Conservation (phyloP, 352 stramenopile genomes). For the Albugo candida region DNA sequence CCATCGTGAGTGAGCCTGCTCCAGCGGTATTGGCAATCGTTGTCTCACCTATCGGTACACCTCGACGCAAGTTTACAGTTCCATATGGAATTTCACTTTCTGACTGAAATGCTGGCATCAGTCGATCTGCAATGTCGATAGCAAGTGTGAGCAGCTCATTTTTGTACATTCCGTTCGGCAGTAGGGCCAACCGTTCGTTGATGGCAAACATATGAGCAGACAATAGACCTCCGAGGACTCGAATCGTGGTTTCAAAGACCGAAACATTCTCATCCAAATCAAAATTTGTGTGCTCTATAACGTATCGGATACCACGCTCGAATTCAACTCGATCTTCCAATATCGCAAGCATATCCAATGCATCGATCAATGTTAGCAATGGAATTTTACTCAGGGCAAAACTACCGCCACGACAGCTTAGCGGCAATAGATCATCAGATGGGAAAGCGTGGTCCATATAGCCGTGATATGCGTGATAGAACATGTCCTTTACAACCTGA, state of each 20-base stretch:
- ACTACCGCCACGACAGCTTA: constrained; percentile 41
- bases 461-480: constrained; percentile 76
- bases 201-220: constrained; percentile 74
- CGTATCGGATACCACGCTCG: constrained; percentile 34
- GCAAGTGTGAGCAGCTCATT: constrained; percentile 84
- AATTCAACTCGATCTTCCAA: constrained; percentile 64
- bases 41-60: constrained; percentile 85
- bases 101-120: constrained; percentile 94
- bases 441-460: constrained; percentile 74
- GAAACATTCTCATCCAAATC: constrained; percentile 78
- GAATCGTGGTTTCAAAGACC: constrained; percentile 89
- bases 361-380: constrained; percentile 83
- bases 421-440: constrained; percentile 51
- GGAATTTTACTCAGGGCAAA: constrained; percentile 65
- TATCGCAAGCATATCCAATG: constrained; percentile 78
- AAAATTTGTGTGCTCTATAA: constrained; percentile 42
- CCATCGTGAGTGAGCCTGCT: constrained; percentile 88
- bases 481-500: constrained; percentile 69
- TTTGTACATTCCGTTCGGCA: constrained; percentile 67
- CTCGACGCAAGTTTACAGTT: constrained; percentile 87
- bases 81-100: constrained; percentile 91
- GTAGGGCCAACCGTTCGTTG: constrained; percentile 32
- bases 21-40: constrained; percentile 91
- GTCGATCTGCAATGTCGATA: constrained; percentile 86
- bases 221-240: constrained; percentile 77